Percentiles rank a stretch among this genome's conserved stretches.
Evolutionary conservation across 805 yeast genomes (phyloP).

Genomic region (Cyberlindnera euphorbiae): DNA sequence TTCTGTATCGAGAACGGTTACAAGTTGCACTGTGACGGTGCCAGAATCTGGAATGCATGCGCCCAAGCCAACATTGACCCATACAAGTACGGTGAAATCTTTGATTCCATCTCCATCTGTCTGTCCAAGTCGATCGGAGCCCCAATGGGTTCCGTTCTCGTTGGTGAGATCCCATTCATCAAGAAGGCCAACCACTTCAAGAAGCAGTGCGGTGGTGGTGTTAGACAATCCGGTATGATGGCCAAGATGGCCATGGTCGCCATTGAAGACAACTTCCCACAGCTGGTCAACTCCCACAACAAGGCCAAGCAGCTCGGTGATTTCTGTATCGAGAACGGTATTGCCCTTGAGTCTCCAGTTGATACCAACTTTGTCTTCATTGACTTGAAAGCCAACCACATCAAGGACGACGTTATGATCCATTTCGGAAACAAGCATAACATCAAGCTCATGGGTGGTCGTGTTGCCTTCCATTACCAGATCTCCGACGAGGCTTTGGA

Average conservation of each 20-base stretch:
- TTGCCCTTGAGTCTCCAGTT: conserved; percentile 62
- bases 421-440: conserved; percentile 51
- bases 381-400: conserved; percentile 42
- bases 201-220: conserved; percentile 92
- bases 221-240: conserved; percentile 81
- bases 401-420: conserved; percentile 51
- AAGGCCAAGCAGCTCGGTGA: conserved; percentile 47
- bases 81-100: conserved; percentile 64
- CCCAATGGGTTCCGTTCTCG: conserved; percentile 87
- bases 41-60: conserved; percentile 86
- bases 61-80: conserved; percentile 53
- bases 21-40: conserved; percentile 85
- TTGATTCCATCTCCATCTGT: conserved; percentile 86
- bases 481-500: conserved; percentile 50
- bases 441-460: conserved; percentile 62
- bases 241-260: conserved; percentile 77
- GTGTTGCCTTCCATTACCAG: conserved; percentile 81
- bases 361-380: conserved; percentile 83
- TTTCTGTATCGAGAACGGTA: conserved; percentile 46
- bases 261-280: conserved; percentile 60
- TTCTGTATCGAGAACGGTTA: conserved; percentile 62
- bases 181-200: conserved; percentile 77
- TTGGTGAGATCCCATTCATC: conserved; percentile 57
- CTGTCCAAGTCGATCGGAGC: conserved; percentile 90
- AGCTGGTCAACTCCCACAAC: conserved; percentile 41